A percentile compares a stretch with the other conserved stretches of the same genome.
Conservation (phyloP, 2,329 filamentous ascomycete genomes). For the Fusarium phyllophilum region DNA sequence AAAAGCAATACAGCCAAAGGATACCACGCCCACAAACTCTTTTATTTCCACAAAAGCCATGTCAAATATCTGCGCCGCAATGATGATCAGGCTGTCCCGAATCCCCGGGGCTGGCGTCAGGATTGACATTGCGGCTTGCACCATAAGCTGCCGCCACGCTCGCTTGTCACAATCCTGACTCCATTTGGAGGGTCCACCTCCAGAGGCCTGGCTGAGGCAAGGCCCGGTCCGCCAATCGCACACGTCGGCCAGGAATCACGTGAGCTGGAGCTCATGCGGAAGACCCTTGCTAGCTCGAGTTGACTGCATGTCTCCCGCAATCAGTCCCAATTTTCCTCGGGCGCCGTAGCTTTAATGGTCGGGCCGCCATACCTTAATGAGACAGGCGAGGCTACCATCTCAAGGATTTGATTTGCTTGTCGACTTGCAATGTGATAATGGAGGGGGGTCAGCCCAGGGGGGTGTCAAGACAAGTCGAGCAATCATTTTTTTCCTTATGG, state of each 20-base stretch:
- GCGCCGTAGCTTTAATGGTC: conserved; percentile 32
- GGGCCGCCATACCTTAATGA: conserved; percentile 39
- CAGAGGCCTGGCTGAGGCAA: conserved; percentile 45
- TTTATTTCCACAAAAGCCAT: neutral
- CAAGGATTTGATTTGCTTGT: conserved; percentile 14
- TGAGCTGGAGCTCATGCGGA: conserved; percentile 50
- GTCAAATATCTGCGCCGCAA: neutral
- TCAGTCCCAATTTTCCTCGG: conserved; percentile 44
- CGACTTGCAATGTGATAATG: neutral
- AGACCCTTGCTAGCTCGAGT: conserved; percentile 46
- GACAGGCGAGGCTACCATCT: conserved; percentile 34
- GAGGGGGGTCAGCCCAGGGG: neutral
- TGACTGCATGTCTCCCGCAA: conserved; percentile 49
- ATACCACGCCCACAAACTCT: conserved; percentile 37
- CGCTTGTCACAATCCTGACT: conserved; percentile 35
- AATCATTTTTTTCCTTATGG: neutral
- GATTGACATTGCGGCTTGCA: conserved; percentile 30
- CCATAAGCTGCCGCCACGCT: conserved; percentile 26
- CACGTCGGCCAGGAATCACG: conserved; percentile 49
- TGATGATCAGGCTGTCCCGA: conserved; percentile 13
- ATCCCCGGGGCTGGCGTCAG: conserved; percentile 36
- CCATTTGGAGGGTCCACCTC: conserved; percentile 17
- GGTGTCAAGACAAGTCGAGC: neutral
- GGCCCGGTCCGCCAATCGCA: conserved; percentile 54
- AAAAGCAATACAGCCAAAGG: conserved; percentile 14